Evolutionary conservation across 768 basidiomycete species (phyloP).

Genomic region (Thelephora ganbajun): DNA sequence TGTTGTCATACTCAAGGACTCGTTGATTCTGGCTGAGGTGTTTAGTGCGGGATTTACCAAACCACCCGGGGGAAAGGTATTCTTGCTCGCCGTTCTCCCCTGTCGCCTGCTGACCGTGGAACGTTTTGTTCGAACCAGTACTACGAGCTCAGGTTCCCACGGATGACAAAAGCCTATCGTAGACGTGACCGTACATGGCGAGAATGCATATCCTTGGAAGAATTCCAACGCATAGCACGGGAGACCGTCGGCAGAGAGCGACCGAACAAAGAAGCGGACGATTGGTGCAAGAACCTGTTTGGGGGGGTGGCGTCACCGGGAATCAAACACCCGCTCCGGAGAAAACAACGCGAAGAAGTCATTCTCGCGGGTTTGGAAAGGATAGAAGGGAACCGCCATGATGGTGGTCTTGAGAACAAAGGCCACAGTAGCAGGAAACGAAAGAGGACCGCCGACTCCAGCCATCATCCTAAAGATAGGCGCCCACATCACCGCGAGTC

Average conservation of each 20-base stretch:
- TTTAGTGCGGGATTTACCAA: slow-evolving; percentile 79
- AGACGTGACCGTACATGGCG: slow-evolving; percentile 50
- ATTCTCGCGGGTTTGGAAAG: slow-evolving; percentile 30
- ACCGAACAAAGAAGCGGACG: slow-evolving; percentile 34
- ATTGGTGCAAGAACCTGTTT: slow-evolving; percentile 28
- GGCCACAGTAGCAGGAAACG: too few species aligned
- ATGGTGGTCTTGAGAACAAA: too few species aligned
- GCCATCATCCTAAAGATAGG: too few species aligned
- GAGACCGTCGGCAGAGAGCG: slow-evolving; percentile 39
- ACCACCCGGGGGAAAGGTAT: slow-evolving; percentile 38
- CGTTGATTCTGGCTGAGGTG: slow-evolving; percentile 57
- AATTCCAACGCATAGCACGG: slow-evolving; percentile 41
- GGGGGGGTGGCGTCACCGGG: slow-evolving; percentile 25
- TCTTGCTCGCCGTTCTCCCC: neutral
- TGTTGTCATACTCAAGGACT: slow-evolving; percentile 31
- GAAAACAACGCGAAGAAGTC: slow-evolving; percentile 21
- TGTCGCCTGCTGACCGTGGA: neutral
- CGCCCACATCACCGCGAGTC: too few species aligned
- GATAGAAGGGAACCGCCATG: slow-evolving; percentile 12
- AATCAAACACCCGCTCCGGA: slow-evolving; percentile 23
- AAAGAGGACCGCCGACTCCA: too few species aligned
- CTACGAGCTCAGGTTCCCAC: slow-evolving; percentile 77
- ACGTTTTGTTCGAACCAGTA: slow-evolving; percentile 26
- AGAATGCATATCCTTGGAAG: slow-evolving; percentile 34
- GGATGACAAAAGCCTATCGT: slow-evolving; percentile 59